Base-by-base conservation (phyloP, 2,329 filamentous ascomycete species). In the Aspergillus proliferans region DNA sequence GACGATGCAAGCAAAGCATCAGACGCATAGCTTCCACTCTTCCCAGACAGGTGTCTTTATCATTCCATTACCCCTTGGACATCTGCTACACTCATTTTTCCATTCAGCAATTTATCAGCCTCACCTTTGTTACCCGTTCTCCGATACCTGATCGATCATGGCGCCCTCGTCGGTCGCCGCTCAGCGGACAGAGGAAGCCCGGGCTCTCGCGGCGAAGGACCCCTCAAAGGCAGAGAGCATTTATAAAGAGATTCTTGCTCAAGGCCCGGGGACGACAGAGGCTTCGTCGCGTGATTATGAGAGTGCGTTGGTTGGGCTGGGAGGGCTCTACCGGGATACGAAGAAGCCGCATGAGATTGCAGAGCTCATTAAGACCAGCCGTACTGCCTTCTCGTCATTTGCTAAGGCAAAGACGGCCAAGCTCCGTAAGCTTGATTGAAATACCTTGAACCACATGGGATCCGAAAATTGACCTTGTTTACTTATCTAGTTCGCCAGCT, bases 331-430 rank as follows among this genome's bases (percentile, higher is more conserved):
- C 72, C 83, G 90, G 60, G 90, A 96, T 72, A 62, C 60, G 54
- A 90, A 86, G 73, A 88, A 87, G 69, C 78, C 85, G 61, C 79
- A 93, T 66, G 88, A 95, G 64, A 83, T 98, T 52, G 88, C 94
- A 54, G 85, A 90, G 62, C 81, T 98, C 58, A 86, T 98, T 63
- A 91, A 86, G 66, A 88, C 88, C 70, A 95, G 90, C 71, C 84
- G 92, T 66, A 87, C 87, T 57, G 87, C 93, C 41, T 84, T 98
- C 57, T 96, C 92, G 50, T 93, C 88, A 56, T 97, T 98, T 71
- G 93, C 93, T 57, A 96, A 97, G 79, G 93, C 94, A 54, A 98
- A 98, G 82, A 97, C 93, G 28, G 88, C 93, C 49, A 98, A 98
- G 76, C 79, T 98, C 54, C 89, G 93, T 97, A 84, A 57, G 85